A percentile compares a stretch with the other conserved stretches of the same genome.
These are phyloP conservation scores for Penium margaritaceum DNA, from an alignment of 139 green algal species.

Conservation along the genomic window DNA sequence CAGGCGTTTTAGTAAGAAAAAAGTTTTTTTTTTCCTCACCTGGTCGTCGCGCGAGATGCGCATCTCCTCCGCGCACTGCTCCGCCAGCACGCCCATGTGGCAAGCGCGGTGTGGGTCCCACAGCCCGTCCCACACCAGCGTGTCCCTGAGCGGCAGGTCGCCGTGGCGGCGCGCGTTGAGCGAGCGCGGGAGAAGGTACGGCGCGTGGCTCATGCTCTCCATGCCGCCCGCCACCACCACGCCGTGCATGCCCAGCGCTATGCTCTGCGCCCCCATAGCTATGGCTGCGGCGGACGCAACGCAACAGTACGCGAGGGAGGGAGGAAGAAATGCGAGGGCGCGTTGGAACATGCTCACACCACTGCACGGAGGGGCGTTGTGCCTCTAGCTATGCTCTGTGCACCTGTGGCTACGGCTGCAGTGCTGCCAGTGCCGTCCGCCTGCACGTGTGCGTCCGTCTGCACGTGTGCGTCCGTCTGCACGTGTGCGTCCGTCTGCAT, in stretches of 20 bases:
- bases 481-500: background rate
- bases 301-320: background rate
- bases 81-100: slow-evolving; percentile 78
- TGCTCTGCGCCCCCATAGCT: slow-evolving; percentile 65
- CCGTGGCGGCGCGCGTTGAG: slow-evolving; percentile 47
- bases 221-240: slow-evolving; percentile 80
- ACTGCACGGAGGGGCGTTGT: background rate
- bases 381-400: no score
- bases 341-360: background rate
- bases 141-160: slow-evolving; percentile 47
- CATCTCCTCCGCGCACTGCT: slow-evolving; percentile 59
- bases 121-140: slow-evolving; percentile 57
- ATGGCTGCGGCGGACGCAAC: slow-evolving; percentile 46
- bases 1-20: no score
- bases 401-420: no score
- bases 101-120: slow-evolving; percentile 65
- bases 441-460: background rate
- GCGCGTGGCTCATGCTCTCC: slow-evolving; percentile 80
- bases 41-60: slow-evolving; percentile 58
- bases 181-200: slow-evolving; percentile 61
- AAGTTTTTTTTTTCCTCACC: slow-evolving; percentile 24
- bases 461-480: background rate
- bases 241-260: slow-evolving; percentile 54
- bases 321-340: background rate
- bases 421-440: background rate